Evolutionary conservation across 768 basidiomycete genomes (phyloP).

Genomic region (Lanmaoa pseudosensibilis): DNA sequence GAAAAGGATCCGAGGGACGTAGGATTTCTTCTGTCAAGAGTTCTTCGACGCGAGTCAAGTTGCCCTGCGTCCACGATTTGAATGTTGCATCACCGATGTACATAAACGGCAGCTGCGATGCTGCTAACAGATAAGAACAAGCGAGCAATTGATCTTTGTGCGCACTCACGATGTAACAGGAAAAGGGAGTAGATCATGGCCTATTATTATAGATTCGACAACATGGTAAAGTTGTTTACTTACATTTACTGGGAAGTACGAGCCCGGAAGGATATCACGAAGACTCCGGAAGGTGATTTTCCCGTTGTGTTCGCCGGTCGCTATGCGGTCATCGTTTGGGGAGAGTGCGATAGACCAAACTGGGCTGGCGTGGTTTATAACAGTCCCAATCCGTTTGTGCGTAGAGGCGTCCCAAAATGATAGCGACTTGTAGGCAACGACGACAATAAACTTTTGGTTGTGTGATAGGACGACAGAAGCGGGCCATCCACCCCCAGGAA

Average conservation of each 20-base stretch:
- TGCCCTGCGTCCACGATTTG: neutral
- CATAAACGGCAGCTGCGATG: neutral
- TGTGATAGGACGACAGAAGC: no score
- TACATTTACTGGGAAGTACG: neutral
- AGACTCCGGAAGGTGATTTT: neutral
- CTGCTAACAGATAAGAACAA: neutral
- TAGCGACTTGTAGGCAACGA: no score
- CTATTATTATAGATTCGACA: neutral
- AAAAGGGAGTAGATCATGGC: no score
- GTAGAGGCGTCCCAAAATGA: no score
- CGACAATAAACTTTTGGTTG: no score
- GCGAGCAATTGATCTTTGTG: neutral
- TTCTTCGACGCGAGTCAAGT: neutral
- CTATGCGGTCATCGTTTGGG: neutral
- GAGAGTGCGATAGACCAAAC: conserved; percentile 1
- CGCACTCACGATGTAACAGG: neutral
- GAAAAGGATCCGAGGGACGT: neutral
- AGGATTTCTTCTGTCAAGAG: neutral
- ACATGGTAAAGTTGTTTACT: neutral
- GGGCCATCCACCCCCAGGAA: no score
- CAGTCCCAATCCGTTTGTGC: no score
- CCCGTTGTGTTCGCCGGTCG: neutral
- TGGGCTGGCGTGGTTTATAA: neutral
- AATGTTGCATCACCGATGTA: neutral
- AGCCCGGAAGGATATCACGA: neutral